Conservation (phyloP, 371 early-diverging fungal genomes). For the Actinomucor elegans region DNA sequence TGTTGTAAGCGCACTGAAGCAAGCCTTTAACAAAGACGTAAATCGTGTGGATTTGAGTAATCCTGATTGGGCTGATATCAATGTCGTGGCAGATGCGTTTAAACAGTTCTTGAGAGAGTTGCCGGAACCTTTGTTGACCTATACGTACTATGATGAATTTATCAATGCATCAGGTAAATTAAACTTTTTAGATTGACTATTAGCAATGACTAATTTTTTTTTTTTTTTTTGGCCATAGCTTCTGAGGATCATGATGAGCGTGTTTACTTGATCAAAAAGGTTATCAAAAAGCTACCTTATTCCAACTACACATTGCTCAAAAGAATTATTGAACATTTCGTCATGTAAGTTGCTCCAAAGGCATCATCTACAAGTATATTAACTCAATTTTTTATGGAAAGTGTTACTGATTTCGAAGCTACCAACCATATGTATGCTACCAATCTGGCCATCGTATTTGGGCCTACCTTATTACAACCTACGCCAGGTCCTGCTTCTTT, state of each 20-base stretch:
- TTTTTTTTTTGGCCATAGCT: constrained; percentile 28
- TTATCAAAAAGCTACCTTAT: constrained; percentile 66
- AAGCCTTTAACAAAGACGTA: constrained; percentile 60
- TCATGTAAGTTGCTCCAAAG: constrained; percentile 50
- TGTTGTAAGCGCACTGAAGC: constrained; percentile 61
- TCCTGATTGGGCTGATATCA: constrained; percentile 79
- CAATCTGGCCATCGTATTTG: constrained; percentile 86
- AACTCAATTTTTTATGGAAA: constrained; percentile 17
- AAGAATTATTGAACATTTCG: constrained; percentile 76
- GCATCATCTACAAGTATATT: background rate
- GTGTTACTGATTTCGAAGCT: constrained; percentile 81
- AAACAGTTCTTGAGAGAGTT: constrained; percentile 93
- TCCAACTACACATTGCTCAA: constrained; percentile 73
- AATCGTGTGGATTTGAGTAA: constrained; percentile 57
- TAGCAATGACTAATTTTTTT: background rate
- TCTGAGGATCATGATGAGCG: constrained; percentile 80
- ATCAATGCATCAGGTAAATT: constrained; percentile 76
- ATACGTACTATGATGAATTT: constrained; percentile 77
- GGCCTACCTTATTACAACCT: constrained; percentile 78
- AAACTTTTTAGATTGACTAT: background rate
- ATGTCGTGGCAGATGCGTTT: constrained; percentile 86
- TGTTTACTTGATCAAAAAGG: constrained; percentile 72
- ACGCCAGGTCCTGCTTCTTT: constrained; percentile 75
- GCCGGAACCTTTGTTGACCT: constrained; percentile 92
- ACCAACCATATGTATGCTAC: constrained; percentile 87